These are phyloP conservation scores for Globisporangium cederbergense DNA, from an alignment of 352 stramenopile species.

Conservation along the genomic window DNA sequence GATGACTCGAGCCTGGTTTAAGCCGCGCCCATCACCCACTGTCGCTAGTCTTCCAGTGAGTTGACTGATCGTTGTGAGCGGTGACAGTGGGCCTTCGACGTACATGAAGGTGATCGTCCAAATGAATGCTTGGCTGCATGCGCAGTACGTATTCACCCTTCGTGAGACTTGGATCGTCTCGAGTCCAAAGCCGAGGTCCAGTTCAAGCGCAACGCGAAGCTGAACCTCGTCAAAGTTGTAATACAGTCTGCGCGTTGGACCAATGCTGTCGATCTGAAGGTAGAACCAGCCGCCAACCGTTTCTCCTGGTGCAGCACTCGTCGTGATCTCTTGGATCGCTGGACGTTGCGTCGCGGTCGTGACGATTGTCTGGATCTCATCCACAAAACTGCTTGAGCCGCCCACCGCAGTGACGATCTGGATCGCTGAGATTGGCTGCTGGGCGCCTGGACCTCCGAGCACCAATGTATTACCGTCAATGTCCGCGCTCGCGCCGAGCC, in stretches of 20 bases:
- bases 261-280: constrained; percentile 49
- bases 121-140: constrained; percentile 60
- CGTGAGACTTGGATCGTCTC: constrained; percentile 58
- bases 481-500: constrained; percentile 60
- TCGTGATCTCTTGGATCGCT: constrained; percentile 70
- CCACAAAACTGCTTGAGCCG: constrained; percentile 43
- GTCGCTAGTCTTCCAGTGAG: constrained; percentile 51
- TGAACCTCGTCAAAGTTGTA: constrained; percentile 71
- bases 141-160: constrained; percentile 64
- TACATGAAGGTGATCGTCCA: constrained; percentile 82
- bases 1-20: constrained; percentile 36
- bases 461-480: constrained; percentile 67
- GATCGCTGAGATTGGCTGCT: constrained; percentile 58
- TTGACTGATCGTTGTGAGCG: constrained; percentile 37
- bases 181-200: constrained; percentile 68
- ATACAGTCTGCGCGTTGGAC: constrained; percentile 51
- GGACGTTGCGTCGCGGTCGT: constrained; percentile 52
- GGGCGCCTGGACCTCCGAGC: constrained; percentile 56
- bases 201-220: constrained; percentile 61
- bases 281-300: constrained; percentile 75
- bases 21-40: constrained; percentile 56
- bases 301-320: constrained; percentile 52
- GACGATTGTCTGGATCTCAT: constrained; percentile 70
- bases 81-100: constrained; percentile 48
- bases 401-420: constrained; percentile 64